A percentile compares a stretch with the other conserved stretches of the same genome.
phyloP scores from a whole-genome alignment of 164 flowering plant genomes.

The Tetracentron sinense region DNA sequence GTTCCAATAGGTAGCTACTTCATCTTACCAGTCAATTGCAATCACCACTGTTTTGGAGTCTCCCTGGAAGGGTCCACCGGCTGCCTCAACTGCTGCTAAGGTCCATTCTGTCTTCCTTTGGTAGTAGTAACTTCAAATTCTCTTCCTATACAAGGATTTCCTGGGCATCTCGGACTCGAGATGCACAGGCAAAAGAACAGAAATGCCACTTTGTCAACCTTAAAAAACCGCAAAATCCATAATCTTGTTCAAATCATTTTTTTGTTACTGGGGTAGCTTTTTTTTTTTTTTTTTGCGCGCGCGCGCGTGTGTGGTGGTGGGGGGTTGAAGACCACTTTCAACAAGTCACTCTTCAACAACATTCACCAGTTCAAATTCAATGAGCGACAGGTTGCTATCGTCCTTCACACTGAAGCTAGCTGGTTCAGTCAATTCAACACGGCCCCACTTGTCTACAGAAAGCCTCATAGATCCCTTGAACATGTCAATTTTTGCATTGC shows the following conservation, averaged over 20 bases:
- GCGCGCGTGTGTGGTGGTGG: no score
- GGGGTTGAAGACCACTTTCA: neutral
- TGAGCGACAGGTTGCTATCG: slow-evolving; percentile 37
- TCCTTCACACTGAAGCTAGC: slow-evolving; percentile 32
- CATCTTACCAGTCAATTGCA: neutral
- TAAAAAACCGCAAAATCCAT: slow-evolving; percentile 2
- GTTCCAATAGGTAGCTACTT: neutral
- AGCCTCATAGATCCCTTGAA: slow-evolving; percentile 39
- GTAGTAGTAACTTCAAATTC: slow-evolving; percentile 11
- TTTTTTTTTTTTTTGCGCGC: no score
- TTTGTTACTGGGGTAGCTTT: neutral
- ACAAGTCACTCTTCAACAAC: slow-evolving; percentile 31
- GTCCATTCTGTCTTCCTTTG: slow-evolving; percentile 1
- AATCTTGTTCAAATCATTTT: slow-evolving; percentile 3
- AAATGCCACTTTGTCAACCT: slow-evolving; percentile 8
- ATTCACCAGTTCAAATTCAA: slow-evolving; percentile 37
- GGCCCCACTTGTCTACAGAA: slow-evolving; percentile 36
- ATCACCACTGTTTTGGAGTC: neutral
- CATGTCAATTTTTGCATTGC: slow-evolving; percentile 42
- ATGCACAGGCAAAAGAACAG: slow-evolving; percentile 2
- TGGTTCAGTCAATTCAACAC: slow-evolving; percentile 30
- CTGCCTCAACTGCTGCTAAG: neutral
- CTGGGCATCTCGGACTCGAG: neutral
- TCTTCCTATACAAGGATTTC: slow-evolving; percentile 12
- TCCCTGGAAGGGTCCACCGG: neutral